Base-by-base conservation (phyloP, 208 protist genomes). In the Trypanosoma platydactyli region DNA sequence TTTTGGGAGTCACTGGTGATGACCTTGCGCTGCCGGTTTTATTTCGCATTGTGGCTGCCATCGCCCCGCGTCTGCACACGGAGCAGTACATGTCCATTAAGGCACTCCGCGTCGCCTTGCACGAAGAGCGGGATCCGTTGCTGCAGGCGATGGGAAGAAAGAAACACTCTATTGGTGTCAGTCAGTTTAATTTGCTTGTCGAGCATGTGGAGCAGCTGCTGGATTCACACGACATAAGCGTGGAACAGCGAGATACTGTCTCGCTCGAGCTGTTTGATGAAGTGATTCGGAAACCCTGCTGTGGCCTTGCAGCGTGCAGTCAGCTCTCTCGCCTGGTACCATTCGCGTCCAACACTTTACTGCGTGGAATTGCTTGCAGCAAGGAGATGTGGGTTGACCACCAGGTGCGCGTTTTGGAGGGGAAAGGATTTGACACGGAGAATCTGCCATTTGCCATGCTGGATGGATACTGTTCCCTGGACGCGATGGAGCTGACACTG, bases 41-140 rank as follows among this genome's bases (percentile, higher is more conserved):
- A 0, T 81, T 76, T n/a, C 58, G 69, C 11, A 56, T 84, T 6
- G 71, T 77, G 5, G 80, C 76, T 18, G 80, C 80, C n/a, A 60
- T 95, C 9, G 70, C 85, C 1, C 86, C 90, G 9, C 57, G 60
- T 18, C 53, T 94, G n/a, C 83, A 79, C 54, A 70, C 79, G 1
- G 87, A 95, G 76, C 77, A 92, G 41, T 91, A 83, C 62, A 64
- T 93, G 38, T 92, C 86, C 6, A 77, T 92, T 18, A 87, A 84
- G 55, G 90, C 77, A 2, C 73, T 95, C 53, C 90, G 90, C 6
- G 61, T 88, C 11, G 77, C 68, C 6, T 63, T 91, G 52, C 54
- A 69, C 3, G 65, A 67, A 11, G 55, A 41, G 3, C 54, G 33
- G 16, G 64, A 75, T 58, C 69, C 63, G 7, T 41, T 91, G 3